Evolutionary conservation across 2,329 filamentous ascomycete genomes (phyloP), one percentile per base, ranked within the genome.

Genomic region (Colletotrichum zoysiae): DNA sequence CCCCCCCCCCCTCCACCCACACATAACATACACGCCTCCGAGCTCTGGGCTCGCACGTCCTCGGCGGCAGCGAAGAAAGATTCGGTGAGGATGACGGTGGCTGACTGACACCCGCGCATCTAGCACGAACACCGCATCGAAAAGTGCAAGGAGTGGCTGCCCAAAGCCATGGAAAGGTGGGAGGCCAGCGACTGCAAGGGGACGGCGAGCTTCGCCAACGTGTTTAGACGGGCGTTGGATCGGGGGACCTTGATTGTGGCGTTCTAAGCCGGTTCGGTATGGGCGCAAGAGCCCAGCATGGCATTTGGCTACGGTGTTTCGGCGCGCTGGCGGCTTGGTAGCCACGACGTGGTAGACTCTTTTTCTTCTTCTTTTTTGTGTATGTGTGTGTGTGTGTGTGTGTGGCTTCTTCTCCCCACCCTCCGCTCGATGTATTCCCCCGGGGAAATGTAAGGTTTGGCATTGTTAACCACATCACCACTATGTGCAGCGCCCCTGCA

Each of bases 121-220:
- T 72, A 90, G 82, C 90, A 91, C 75, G 84, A 88, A 68, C 89
- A 88, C 70, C 84, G 92, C 30, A 87, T 93, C 70, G 84, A 88
- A 76, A 90, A 90, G 79, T 92, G 94, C 65, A 78, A 83, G 66
- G 86, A 90, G 74, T 94, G 89, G 88, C 76, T 91, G 78, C 86
- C 88, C 0, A 80, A 87, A 74, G 89, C 89, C 2, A 75, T 89
- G 75, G 83, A 88, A 53, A 90, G 86, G 79, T 82, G 85, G 73
- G 77, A 81, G 26, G 79, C 84, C 69, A 90, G 88, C 78, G 86
- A 88, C 67, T 91, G 89, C 74, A 78, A 78, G 62, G 84, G 85
- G 38, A 88, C 86, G 2, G 79, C 84, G 35, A 81, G 82, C 5
- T 89, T 88, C 79, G 88, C 88, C 2, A 83, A 86, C 58, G 78